These are phyloP conservation scores for Ambrosia hybrid DNA, from an alignment of 140 eudicot species.

Conservation along the genomic window DNA sequence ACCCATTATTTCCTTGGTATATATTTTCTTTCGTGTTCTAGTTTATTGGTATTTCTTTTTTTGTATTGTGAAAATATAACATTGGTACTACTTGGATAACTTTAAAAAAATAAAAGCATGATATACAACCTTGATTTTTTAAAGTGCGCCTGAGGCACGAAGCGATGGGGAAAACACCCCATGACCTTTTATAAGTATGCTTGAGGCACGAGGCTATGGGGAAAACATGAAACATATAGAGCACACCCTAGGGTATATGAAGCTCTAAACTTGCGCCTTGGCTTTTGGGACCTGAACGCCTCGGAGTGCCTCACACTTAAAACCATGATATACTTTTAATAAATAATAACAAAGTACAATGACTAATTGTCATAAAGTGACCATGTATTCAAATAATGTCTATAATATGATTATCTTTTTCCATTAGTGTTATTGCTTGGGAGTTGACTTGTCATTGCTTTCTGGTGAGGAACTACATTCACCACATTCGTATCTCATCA, in stretches of 20 bases:
- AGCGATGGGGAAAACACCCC: no score
- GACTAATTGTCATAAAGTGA: not conserved
- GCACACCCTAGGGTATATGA: no score
- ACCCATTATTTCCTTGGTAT: not conserved
- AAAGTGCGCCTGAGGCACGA: no score
- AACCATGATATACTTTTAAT: not conserved
- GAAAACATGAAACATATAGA: no score
- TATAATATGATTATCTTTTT: not conserved
- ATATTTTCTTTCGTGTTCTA: not conserved
- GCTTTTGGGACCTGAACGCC: no score
- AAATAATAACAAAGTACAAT: not conserved
- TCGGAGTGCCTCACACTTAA: no score
- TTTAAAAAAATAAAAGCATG: not conserved
- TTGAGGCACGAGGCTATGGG: no score
- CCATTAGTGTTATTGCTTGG: constrained; percentile 67
- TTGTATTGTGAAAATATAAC: not conserved
- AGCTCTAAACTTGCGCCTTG: no score
- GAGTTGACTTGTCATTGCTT: constrained; percentile 76
- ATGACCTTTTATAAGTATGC: no score
- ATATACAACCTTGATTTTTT: no score
- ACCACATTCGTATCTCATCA: constrained; percentile 65
- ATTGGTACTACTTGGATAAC: not conserved
- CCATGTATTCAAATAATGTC: not conserved
- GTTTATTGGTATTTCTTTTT: no score
- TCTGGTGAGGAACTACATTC: constrained; percentile 94